Conservation (phyloP, 352 stramenopile genomes). For the Globisporangium nunn region DNA sequence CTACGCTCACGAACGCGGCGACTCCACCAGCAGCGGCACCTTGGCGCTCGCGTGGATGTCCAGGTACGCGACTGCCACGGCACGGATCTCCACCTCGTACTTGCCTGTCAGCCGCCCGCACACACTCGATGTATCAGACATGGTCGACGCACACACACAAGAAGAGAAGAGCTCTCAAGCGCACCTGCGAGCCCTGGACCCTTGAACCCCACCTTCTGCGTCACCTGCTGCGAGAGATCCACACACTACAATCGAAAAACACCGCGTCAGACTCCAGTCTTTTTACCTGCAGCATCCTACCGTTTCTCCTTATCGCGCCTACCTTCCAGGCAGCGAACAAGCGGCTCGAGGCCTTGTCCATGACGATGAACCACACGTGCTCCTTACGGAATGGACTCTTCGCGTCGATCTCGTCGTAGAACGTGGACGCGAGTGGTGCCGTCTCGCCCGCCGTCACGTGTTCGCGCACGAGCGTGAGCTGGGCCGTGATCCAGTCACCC, state of each 20-base stretch:
- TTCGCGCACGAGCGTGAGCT: slow-evolving; percentile 40
- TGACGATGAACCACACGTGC: slow-evolving; percentile 62
- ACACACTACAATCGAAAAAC: slow-evolving; percentile 20
- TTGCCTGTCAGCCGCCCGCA: slow-evolving; percentile 24
- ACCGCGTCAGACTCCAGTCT: background rate
- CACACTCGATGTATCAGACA: too few species aligned
- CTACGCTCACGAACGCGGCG: background rate
- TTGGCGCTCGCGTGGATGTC: slow-evolving; percentile 35
- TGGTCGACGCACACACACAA: background rate
- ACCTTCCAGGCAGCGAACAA: slow-evolving; percentile 71
- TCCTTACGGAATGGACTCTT: slow-evolving; percentile 68
- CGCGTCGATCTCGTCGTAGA: slow-evolving; percentile 67
- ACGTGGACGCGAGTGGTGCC: slow-evolving; percentile 48
- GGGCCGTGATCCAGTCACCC: slow-evolving; percentile 72
- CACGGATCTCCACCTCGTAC: slow-evolving; percentile 75
- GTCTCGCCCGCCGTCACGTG: slow-evolving; percentile 33
- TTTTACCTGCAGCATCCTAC: too few species aligned
- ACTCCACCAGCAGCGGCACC: slow-evolving; percentile 36
- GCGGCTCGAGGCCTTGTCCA: slow-evolving; percentile 47
- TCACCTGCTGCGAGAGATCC: slow-evolving; percentile 43
- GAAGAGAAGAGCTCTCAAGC: too few species aligned
- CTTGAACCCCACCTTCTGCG: slow-evolving; percentile 52
- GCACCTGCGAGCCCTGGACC: slow-evolving; percentile 50
- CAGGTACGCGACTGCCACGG: slow-evolving; percentile 54
- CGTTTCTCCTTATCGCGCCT: background rate